phyloP scores from a whole-genome alignment of 2,329 filamentous ascomycete genomes.

The Phyllosticta citribraziliensis region DNA sequence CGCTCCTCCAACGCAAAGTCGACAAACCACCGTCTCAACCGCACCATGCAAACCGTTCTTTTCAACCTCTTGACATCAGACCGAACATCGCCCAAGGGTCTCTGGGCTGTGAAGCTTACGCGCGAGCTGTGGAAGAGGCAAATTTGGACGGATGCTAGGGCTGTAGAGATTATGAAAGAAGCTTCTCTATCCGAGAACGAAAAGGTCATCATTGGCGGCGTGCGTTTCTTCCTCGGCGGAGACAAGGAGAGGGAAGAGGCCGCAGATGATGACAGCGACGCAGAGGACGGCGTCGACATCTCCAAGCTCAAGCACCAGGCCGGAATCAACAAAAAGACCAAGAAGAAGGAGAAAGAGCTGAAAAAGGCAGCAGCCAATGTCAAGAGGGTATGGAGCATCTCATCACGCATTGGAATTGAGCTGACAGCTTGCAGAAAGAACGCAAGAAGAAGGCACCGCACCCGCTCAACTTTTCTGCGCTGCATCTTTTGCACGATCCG shows the following conservation, averaged over 20 bases:
- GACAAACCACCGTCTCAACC: slow-evolving; percentile 86
- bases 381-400: slow-evolving; percentile 41
- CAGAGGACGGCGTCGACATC: slow-evolving; percentile 66
- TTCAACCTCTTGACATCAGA: slow-evolving; percentile 88
- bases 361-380: slow-evolving; percentile 74
- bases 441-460: slow-evolving; percentile 82
- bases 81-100: slow-evolving; percentile 69
- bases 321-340: slow-evolving; percentile 92
- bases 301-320: slow-evolving; percentile 73
- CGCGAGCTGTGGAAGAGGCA: slow-evolving; percentile 94
- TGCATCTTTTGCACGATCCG: slow-evolving; percentile 88
- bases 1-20: slow-evolving; percentile 77
- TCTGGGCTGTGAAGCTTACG: slow-evolving; percentile 95
- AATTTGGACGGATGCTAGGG: slow-evolving; percentile 88
- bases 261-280: slow-evolving; percentile 72
- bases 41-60: slow-evolving; percentile 83
- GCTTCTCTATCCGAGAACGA: slow-evolving; percentile 81
- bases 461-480: slow-evolving; percentile 87
- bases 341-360: slow-evolving; percentile 71
- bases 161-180: slow-evolving; percentile 98
- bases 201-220: slow-evolving; percentile 80
- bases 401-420: not conserved
- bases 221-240: slow-evolving; percentile 89
- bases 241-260: slow-evolving; percentile 92
- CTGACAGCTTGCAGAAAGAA: slow-evolving; percentile 41